Evolutionary conservation across 2,329 filamentous ascomycete genomes (phyloP).

Genomic region (Alternaria triticina): DNA sequence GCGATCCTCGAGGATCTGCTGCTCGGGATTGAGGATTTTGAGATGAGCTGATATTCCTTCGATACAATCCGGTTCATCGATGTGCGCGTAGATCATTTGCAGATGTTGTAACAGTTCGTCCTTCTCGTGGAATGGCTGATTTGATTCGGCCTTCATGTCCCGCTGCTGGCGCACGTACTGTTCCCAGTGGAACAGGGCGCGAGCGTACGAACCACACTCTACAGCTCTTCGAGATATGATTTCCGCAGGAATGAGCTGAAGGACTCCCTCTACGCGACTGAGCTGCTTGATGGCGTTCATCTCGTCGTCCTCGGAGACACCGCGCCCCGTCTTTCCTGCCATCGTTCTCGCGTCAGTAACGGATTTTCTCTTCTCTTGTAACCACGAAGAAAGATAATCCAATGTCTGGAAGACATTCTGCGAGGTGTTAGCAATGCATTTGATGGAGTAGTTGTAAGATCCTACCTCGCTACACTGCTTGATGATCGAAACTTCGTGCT

Average conservation of each 20-base stretch:
- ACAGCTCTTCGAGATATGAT: conserved; percentile 82
- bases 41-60: conserved; percentile 92
- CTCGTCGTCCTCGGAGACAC: conserved; percentile 57
- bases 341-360: conserved; percentile 49
- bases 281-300: conserved; percentile 61
- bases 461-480: conserved; percentile 86
- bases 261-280: conserved; percentile 72
- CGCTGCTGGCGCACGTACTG: conserved; percentile 74
- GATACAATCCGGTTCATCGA: conserved; percentile 95
- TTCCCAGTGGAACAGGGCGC: conserved; percentile 93
- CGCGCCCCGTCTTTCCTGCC: conserved; percentile 53
- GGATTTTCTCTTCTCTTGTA: conserved; percentile 74
- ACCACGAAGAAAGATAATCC: conserved; percentile 90
- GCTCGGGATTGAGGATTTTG: conserved; percentile 85
- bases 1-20: conserved; percentile 89
- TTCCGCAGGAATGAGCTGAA: conserved; percentile 72
- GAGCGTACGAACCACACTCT: conserved; percentile 91
- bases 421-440: conserved; percentile 26
- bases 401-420: conserved; percentile 88
- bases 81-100: conserved; percentile 94
- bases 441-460: neutral
- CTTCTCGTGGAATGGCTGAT: conserved; percentile 59
- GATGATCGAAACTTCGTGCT: conserved; percentile 73
- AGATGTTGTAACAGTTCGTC: conserved; percentile 75
- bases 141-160: conserved; percentile 51